Evolutionary conservation across 2,329 filamentous ascomycete genomes (phyloP), one percentile per base, ranked within the genome.

Genomic region (Hirsutella rhossiliensis): DNA sequence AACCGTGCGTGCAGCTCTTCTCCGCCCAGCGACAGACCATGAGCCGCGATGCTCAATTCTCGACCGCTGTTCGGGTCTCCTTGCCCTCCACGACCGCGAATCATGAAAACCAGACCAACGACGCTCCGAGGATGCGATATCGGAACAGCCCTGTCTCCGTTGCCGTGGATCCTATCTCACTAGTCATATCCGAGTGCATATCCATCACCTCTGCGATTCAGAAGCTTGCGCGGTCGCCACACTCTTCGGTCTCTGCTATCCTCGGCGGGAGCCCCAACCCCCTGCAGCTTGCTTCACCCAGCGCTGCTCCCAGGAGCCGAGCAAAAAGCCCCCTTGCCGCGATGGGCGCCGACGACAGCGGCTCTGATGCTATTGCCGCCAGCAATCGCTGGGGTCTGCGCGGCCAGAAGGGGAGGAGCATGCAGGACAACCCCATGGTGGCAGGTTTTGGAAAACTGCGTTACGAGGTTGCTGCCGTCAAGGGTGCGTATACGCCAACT

Each of bases 121-220:
- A 65, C 29, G 52, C 58, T 27, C 69, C 63, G 49, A 64, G 73
- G 50, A 76, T 76, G 67, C 71, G 76, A 52, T 79, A 78, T 54
- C 68, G 75, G 55, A 78, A 71, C 55, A 72, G 75, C 17, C 75
- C 75, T 7, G 73, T 89, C 29, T 78, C 85, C 30, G 87, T 95
- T 49, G 87, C 89, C 38, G 84, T 95, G 52, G 87, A 95, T 57
- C 88, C 89, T 2, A 82, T 95, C 45, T 89, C 88, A 41, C 72
- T 98, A 55, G 88, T 98, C 52, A 95, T 94, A 50, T 95, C 90
- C 65, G 92, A 98, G 80, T 98, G 92, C 65, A 97, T 97, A 60
- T 90, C 89, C 39, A 90, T 98, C 67, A 97, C 92, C 13, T 96
- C 90, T 49, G 88, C 89, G 48, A 96, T 98, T 76, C 89, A 94